phyloP scores from a whole-genome alignment of 129 eudicot genomes.

The Helianthus annuus region HanXRQr2.0-SUNRISE NC_035437.2:109156810-109157309 shows the following conservation, averaged over 20 bases:
- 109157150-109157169: not conserved
- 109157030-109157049: constrained; percentile 52
- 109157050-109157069: constrained; percentile 30
- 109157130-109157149: not conserved
- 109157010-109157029: constrained; percentile 74
- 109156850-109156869: constrained; percentile 13
- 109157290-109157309: not conserved
- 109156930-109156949: constrained; percentile 1
- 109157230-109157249: too few species aligned
- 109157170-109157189: not conserved
- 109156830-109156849: not conserved
- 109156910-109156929: constrained; percentile 13
- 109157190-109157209: constrained; percentile 1
- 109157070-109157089: not conserved
- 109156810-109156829: too few species aligned
- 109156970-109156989: constrained; percentile 27
- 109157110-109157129: constrained; percentile 4
- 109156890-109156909: constrained; percentile 5
- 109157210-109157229: not conserved
- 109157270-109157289: not conserved
- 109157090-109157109: not conserved
- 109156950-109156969: constrained; percentile 25
- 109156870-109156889: constrained; percentile 1
- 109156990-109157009: constrained; percentile 46
- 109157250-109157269: too few species aligned